phyloP scores from a whole-genome alignment of 2,329 filamentous ascomycete species.

The Xylaria sp. region DNA sequence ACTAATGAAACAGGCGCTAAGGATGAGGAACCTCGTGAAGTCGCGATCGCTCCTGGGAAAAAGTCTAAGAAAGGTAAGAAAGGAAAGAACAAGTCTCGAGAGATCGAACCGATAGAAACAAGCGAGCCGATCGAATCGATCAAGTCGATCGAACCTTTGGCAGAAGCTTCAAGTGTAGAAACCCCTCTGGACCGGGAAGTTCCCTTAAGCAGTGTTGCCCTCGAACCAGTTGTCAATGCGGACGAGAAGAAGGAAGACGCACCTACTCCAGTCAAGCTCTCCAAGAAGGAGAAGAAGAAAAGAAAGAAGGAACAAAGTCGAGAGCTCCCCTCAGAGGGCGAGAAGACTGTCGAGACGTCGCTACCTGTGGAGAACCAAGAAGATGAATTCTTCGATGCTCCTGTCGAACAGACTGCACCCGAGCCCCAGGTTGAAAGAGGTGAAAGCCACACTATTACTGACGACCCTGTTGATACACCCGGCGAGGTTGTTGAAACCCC shows the following conservation, averaged over 20 bases:
- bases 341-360: slow-evolving; percentile 8
- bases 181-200: neutral
- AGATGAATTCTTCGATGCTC: slow-evolving; percentile 34
- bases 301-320: slow-evolving; percentile 28
- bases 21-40: slow-evolving; percentile 28
- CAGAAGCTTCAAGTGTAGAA: slow-evolving; percentile 15
- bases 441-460: neutral
- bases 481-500: neutral
- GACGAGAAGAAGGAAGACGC: slow-evolving; percentile 19
- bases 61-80: slow-evolving; percentile 57
- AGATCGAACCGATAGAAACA: slow-evolving; percentile 21
- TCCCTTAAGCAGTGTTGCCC: slow-evolving; percentile 3
- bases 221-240: slow-evolving; percentile 1
- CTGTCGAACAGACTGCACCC: slow-evolving; percentile 3
- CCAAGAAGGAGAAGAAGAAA: slow-evolving; percentile 40
- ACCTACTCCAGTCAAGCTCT: slow-evolving; percentile 40
- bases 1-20: slow-evolving; percentile 22
- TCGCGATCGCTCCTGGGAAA: slow-evolving; percentile 25
- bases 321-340: neutral
- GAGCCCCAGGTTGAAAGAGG: slow-evolving; percentile 5
- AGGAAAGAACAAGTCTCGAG: slow-evolving; percentile 48
- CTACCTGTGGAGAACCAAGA: slow-evolving; percentile 22
- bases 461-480: neutral
- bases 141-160: neutral
- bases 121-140: too few relatives aligned